Conservation (phyloP, 2,329 filamentous ascomycete genomes). For the Curvularia hawaiiensis region DNA sequence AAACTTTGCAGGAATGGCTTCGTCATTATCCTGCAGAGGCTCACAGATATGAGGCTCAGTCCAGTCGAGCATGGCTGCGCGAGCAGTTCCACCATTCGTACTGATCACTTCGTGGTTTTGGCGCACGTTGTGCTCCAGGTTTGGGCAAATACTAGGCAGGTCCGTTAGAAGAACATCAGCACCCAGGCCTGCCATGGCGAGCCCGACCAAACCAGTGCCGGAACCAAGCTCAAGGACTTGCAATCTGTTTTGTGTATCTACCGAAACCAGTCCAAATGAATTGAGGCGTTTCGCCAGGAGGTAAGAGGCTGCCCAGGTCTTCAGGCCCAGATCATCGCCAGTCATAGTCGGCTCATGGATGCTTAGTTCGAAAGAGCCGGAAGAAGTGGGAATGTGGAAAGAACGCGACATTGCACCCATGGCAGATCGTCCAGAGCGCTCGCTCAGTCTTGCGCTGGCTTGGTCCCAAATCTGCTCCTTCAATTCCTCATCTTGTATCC, state of each 20-base stretch:
- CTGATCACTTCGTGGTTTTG: constrained; percentile 65
- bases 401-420: constrained; percentile 67
- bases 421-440: constrained; percentile 79
- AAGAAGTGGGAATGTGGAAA: constrained; percentile 61
- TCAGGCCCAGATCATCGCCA: constrained; percentile 85
- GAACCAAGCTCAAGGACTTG: constrained; percentile 79
- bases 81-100: constrained; percentile 61
- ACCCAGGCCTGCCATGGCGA: constrained; percentile 78
- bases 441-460: constrained; percentile 79
- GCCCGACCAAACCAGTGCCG: constrained; percentile 87
- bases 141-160: constrained; percentile 80
- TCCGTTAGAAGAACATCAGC: constrained; percentile 78
- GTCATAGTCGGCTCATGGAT: constrained; percentile 88
- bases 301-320: constrained; percentile 94
- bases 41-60: constrained; percentile 58
- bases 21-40: constrained; percentile 17
- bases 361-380: constrained; percentile 59
- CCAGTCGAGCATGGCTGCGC: constrained; percentile 77
- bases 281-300: constrained; percentile 76
- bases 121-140: constrained; percentile 74
- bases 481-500: constrained; percentile 70
- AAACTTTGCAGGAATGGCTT: constrained; percentile 40
- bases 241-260: constrained; percentile 4
- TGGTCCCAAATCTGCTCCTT: constrained; percentile 76
- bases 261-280: constrained; percentile 32